Evolutionary conservation across 805 yeast species (phyloP).

Genomic region (Pichia heedii): DNA sequence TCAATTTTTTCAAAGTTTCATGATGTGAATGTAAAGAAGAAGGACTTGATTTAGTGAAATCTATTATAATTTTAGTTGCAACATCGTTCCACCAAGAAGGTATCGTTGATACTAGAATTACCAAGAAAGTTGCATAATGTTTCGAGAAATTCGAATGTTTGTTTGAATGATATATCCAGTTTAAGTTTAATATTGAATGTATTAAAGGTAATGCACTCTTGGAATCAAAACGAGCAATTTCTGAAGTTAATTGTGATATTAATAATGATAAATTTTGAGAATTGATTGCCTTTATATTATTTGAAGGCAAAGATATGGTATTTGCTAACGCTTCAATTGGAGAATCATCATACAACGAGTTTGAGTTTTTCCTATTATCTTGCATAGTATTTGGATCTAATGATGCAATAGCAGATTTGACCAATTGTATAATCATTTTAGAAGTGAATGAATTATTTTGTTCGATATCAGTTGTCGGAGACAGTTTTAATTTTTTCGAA

Average conservation of each 20-base stretch:
- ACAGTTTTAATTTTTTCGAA: background rate
- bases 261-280: conserved; percentile 44
- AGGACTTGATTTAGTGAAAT: conserved; percentile 33
- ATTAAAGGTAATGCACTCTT: conserved; percentile 44
- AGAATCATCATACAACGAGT: conserved; percentile 12
- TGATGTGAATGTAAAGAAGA: conserved; percentile 41
- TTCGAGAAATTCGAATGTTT: conserved; percentile 32
- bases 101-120: conserved; percentile 70
- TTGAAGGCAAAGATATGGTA: conserved; percentile 45
- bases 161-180: conserved; percentile 43
- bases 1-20: conserved; percentile 50
- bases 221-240: conserved; percentile 60
- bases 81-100: conserved; percentile 90
- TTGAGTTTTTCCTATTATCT: background rate
- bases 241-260: conserved; percentile 49
- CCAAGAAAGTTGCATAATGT: conserved; percentile 60
- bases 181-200: conserved; percentile 50
- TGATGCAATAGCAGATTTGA: conserved; percentile 60
- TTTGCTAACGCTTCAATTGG: conserved; percentile 53
- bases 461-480: background rate
- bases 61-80: conserved; percentile 55
- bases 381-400: conserved; percentile 52
- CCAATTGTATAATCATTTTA: conserved; percentile 26
- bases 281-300: conserved; percentile 47
- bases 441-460: conserved; percentile 3